These are phyloP conservation scores for Exophiala phaeomuriformis DNA, from an alignment of 2,329 filamentous ascomycete species.

Conservation along the genomic window DNA sequence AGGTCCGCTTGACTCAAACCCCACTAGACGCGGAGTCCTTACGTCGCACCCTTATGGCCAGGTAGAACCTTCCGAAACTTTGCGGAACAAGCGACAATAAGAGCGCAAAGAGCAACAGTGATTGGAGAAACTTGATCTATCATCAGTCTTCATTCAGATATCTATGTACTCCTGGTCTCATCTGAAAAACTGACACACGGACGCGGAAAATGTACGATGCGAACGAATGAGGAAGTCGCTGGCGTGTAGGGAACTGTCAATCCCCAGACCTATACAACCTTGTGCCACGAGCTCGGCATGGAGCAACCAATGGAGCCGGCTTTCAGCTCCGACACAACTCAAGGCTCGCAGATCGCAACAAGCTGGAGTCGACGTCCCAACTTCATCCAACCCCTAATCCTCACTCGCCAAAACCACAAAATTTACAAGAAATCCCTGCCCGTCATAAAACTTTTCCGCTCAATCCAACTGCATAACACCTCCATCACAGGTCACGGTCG, in stretches of 20 bases:
- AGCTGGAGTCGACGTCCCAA: background rate
- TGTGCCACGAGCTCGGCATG: background rate
- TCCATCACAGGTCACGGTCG: background rate
- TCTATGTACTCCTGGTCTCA: slow-evolving; percentile 3
- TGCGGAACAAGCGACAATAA: background rate
- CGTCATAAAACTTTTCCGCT: slow-evolving; percentile 12
- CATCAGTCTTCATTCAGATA: slow-evolving; percentile 6
- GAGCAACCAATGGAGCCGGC: background rate
- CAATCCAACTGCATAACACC: background rate
- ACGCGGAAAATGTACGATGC: slow-evolving; percentile 1
- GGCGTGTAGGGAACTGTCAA: background rate
- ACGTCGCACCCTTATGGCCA: background rate
- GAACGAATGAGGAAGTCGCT: background rate
- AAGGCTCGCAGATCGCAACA: too few species aligned
- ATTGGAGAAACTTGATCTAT: background rate
- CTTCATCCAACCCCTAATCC: background rate
- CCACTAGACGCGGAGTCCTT: too few species aligned
- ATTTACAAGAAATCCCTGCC: slow-evolving; percentile 10
- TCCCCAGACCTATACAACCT: background rate
- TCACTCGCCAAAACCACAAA: background rate
- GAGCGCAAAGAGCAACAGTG: background rate
- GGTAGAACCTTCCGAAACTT: background rate
- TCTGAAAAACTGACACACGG: background rate
- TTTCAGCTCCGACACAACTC: too few species aligned
- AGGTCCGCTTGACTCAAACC: too few species aligned